These are phyloP conservation scores for Colletotrichum sp. DNA, from an alignment of 2,329 filamentous ascomycete species.

Conservation along the genomic window DNA sequence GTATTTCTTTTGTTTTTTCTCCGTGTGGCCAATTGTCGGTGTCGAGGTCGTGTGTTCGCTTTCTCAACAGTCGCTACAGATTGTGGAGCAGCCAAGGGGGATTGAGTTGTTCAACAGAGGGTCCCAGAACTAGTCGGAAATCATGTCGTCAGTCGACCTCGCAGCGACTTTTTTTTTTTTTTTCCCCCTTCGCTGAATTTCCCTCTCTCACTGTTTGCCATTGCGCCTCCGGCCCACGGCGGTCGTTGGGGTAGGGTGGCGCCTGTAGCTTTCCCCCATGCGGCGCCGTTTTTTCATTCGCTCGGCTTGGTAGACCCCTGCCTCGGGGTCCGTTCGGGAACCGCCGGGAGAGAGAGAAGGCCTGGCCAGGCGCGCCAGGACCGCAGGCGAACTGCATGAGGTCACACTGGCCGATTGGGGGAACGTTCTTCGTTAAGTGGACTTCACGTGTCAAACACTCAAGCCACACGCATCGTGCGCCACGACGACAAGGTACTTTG, in stretches of 20 bases:
- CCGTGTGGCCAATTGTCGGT: neutral
- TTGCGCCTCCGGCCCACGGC: neutral
- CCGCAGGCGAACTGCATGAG: neutral
- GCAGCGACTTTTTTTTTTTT: conserved; percentile 17
- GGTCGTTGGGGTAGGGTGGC: conserved; percentile 5
- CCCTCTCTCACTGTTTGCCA: conserved; percentile 9
- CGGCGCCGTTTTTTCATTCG: conserved; percentile 4
- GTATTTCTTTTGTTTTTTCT: neutral
- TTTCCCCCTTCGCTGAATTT: neutral
- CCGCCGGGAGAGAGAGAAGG: neutral
- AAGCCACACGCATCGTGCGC: conserved; percentile 5
- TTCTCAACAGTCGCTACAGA: conserved; percentile 8
- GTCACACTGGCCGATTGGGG: neutral
- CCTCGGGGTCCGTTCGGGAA: conserved; percentile 18
- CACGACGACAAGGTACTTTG: too few species aligned
- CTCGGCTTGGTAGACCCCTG: neutral
- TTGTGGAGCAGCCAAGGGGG: conserved; percentile 16
- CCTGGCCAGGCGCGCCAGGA: neutral
- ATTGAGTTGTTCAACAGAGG: neutral
- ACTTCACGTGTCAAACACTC: neutral
- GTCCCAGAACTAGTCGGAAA: neutral
- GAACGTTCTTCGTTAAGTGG: neutral
- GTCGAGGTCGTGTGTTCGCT: neutral
- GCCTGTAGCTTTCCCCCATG: neutral
- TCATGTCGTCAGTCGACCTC: conserved; percentile 16